These are phyloP conservation scores for Cordia subcordata DNA, from an alignment of 257 asterid species.

Conservation along the genomic window DNA sequence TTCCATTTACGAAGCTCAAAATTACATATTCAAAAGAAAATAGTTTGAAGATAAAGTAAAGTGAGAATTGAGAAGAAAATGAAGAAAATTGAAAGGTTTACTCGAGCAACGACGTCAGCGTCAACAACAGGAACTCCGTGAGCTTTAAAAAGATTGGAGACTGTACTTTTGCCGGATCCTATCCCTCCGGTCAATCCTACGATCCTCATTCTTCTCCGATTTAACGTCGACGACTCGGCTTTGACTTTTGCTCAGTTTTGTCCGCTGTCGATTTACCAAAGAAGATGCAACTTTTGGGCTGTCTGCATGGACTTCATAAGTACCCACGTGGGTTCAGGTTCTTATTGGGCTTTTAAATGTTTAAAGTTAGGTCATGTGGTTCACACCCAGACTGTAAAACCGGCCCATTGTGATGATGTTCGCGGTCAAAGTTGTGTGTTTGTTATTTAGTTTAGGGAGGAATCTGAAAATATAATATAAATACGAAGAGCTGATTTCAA, in stretches of 20 bases:
- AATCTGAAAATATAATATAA: no score
- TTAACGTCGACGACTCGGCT: not conserved
- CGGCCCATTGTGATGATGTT: no score
- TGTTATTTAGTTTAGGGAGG: no score
- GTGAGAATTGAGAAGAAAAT: conserved; percentile 1
- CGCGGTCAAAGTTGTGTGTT: no score
- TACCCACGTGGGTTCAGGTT: no score
- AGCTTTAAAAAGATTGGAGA: conserved; percentile 71
- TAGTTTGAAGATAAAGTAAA: not conserved
- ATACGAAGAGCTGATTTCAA: no score
- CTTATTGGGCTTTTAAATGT: no score
- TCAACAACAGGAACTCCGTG: conserved; percentile 78
- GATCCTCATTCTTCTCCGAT: conserved; percentile 48
- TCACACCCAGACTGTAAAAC: no score
- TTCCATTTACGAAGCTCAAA: not conserved
- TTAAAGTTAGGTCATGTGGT: no score
- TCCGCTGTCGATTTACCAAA: no score
- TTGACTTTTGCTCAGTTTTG: not conserved
- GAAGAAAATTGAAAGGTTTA: conserved; percentile 26
- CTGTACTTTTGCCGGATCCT: conserved; percentile 84
- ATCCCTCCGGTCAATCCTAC: conserved; percentile 90
- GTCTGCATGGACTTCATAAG: no score
- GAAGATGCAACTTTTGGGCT: not conserved
- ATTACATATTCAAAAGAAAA: not conserved
- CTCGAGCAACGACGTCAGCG: conserved; percentile 84